Percentiles rank a stretch among this genome's conserved stretches.
These are phyloP conservation scores for Daldinia eschscholtzii DNA, from an alignment of 2,329 filamentous ascomycete genomes.

Conservation along the genomic window DNA sequence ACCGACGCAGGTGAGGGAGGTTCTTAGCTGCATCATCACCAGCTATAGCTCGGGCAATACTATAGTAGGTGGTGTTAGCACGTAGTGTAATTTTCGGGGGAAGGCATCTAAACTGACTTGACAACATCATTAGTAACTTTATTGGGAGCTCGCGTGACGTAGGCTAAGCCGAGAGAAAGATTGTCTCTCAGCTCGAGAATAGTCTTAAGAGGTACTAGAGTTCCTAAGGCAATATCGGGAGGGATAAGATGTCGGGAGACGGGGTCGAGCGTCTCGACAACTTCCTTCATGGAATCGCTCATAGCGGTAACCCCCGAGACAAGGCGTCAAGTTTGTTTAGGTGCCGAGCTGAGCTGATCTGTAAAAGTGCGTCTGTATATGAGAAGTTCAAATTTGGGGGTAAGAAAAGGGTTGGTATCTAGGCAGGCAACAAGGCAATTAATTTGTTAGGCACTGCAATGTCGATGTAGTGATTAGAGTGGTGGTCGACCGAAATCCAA, in stretches of 20 bases:
- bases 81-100: slow-evolving; percentile 30
- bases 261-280: slow-evolving; percentile 55
- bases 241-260: slow-evolving; percentile 53
- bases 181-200: slow-evolving; percentile 72
- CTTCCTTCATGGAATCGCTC: slow-evolving; percentile 55
- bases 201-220: slow-evolving; percentile 73
- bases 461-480: slow-evolving; percentile 23
- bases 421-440: slow-evolving; percentile 12
- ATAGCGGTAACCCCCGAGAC: slow-evolving; percentile 53
- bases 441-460: neutral
- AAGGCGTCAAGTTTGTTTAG: slow-evolving; percentile 47
- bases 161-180: slow-evolving; percentile 71
- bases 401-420: neutral
- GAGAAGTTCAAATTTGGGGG: slow-evolving; percentile 5
- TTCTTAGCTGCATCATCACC: slow-evolving; percentile 73
- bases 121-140: slow-evolving; percentile 79
- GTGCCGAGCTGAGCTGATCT: slow-evolving; percentile 9
- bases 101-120: slow-evolving; percentile 65
- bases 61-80: slow-evolving; percentile 54
- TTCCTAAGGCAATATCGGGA: slow-evolving; percentile 50
- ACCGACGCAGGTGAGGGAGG: slow-evolving; percentile 79
- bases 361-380: neutral
- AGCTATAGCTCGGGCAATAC: slow-evolving; percentile 67
- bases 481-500: slow-evolving; percentile 16
- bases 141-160: slow-evolving; percentile 78